Base-by-base conservation (phyloP, 768 basidiomycete species). In the Boletellus ananiceps region DNA sequence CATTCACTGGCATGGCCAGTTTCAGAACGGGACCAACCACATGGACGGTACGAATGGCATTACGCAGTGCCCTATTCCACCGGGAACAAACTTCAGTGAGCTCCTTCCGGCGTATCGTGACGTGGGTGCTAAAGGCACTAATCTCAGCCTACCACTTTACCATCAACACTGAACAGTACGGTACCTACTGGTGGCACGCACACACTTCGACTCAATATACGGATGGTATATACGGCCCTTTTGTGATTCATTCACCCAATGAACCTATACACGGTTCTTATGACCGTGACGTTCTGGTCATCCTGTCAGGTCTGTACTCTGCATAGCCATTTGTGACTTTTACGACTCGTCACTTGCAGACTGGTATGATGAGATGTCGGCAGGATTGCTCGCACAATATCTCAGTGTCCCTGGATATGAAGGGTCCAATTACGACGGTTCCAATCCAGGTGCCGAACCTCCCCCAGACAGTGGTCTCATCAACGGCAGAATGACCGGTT, bases 21-120 rank as follows among this genome's bases (percentile, higher is more conserved):
- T 66, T 33, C 75, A 72, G 54, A 74, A 75, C 46, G 66, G 71
- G 29, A 78, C 78, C 1, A 72, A 73, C 48, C 77, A 68, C 52
- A 77, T 73, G 56, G 78, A 80, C 45, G 78, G 78, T 2, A 70
- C 75, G 0, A 62, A 58, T 8, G 72, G 70, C 8, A 68, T 80
- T 38, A 74, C 78, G 1, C 72, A 80, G 55, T 80, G 80, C 54
- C 74, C 74, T 9, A 80, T 80, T 31, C 78, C 78, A n/a, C 70
- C 78, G 4, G 76, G 76, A 19, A 62, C 69, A 55, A 72, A 70
- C 46, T 66, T 67, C 29, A 47, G 65, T 77, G 51, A 66, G 54
- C n/a, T 6, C 29, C 2, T 47, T 38, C 34, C 40, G 18, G 2
- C 29, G 8, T 37, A 13, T 29, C 8, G 11, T 8, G 16, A 25